Conservation (phyloP, 176 grass and related monocot species). For the Urochloa ruziziensis region DNA sequence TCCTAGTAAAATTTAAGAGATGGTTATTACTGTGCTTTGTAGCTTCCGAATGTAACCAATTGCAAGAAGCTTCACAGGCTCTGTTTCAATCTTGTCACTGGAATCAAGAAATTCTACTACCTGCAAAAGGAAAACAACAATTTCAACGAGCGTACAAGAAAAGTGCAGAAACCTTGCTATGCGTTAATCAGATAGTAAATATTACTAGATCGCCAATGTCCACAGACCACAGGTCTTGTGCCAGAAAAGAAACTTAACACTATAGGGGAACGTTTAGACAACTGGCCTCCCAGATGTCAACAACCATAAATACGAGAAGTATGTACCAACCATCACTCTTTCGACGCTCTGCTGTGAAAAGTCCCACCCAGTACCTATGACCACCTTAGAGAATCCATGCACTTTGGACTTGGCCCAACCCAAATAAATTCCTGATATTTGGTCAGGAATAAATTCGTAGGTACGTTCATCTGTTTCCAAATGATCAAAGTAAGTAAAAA, state of each 20-base stretch:
- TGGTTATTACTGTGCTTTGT: constrained; percentile 47
- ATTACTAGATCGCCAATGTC: not conserved
- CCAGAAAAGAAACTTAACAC: not conserved
- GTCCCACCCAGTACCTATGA: constrained; percentile 76
- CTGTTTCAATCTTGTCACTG: constrained; percentile 14
- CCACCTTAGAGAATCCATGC: constrained; percentile 43
- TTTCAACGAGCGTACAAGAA: not conserved
- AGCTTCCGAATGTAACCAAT: constrained; percentile 75
- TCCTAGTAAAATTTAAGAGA: not conserved
- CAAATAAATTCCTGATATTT: constrained; percentile 73
- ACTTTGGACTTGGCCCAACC: constrained; percentile 72
- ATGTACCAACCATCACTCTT: constrained; percentile 60
- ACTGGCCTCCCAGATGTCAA: not conserved
- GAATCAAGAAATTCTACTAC: constrained; percentile 48
- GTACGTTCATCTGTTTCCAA: constrained; percentile 49
- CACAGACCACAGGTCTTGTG: not conserved
- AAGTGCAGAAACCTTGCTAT: not conserved
- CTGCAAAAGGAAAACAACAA: constrained; percentile 40
- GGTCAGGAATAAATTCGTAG: constrained; percentile 69
- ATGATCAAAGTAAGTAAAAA: constrained; percentile 19
- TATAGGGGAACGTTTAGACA: not conserved
- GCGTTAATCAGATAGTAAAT: not conserved
- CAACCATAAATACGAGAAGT: not conserved
- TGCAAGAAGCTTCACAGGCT: constrained; percentile 47
- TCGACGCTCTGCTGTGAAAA: constrained; percentile 35